Percentiles rank a stretch among this genome's conserved stretches.
These are phyloP conservation scores for Taxillus chinensis DNA, from an alignment of 164 flowering plant species.

Conservation along the genomic window DNA sequence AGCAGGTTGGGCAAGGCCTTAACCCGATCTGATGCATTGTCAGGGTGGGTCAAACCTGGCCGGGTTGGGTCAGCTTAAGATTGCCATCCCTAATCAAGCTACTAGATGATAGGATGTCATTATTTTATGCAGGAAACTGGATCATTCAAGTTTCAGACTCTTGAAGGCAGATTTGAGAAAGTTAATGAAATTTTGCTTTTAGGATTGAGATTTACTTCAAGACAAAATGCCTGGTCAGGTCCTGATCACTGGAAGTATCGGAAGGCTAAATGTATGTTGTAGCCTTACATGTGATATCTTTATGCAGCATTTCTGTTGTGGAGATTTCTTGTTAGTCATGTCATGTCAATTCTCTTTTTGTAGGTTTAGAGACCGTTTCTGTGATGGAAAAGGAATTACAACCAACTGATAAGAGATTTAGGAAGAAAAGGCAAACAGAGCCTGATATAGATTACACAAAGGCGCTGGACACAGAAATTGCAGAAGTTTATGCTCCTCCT, in stretches of 20 bases:
- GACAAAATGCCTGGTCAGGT: slow-evolving; percentile 96
- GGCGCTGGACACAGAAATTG: slow-evolving; percentile 44
- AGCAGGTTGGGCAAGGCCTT: too few species aligned
- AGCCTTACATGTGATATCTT: neutral
- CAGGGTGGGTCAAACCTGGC: too few species aligned
- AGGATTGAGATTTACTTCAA: slow-evolving; percentile 55
- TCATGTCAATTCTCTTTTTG: neutral
- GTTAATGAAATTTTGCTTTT: slow-evolving; percentile 48
- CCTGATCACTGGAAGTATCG: slow-evolving; percentile 97
- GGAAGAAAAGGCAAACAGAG: slow-evolving; percentile 39
- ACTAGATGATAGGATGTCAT: neutral
- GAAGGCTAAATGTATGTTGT: slow-evolving; percentile 51
- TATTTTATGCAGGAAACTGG: slow-evolving; percentile 42
- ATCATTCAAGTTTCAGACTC: slow-evolving; percentile 20
- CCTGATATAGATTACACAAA: slow-evolving; percentile 59
- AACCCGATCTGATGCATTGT: too few species aligned
- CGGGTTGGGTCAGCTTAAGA: too few species aligned
- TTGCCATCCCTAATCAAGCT: too few species aligned
- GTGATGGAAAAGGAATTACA: slow-evolving; percentile 32
- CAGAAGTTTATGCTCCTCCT: slow-evolving; percentile 69
- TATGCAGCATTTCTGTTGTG: neutral
- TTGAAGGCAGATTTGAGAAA: slow-evolving; percentile 44
- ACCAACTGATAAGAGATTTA: slow-evolving; percentile 38
- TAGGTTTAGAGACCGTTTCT: slow-evolving; percentile 39
- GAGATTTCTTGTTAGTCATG: neutral